phyloP scores from a whole-genome alignment of 1,284 basidiomycete species.

The Ustilago vetiveriae region DNA sequence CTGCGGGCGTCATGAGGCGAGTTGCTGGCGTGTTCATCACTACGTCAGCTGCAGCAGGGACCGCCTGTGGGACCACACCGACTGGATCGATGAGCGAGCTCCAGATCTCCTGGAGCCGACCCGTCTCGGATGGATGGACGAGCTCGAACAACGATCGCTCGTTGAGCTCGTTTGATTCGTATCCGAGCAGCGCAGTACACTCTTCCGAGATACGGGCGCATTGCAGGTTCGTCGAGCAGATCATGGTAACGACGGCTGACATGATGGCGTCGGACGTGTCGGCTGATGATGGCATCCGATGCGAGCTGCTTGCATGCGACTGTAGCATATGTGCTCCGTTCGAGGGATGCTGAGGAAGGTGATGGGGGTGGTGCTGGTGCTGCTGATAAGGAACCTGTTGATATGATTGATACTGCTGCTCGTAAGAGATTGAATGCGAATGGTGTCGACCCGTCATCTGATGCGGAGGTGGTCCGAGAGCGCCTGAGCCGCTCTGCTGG shows the following conservation, averaged over 20 bases:
- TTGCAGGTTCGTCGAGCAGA: slow-evolving; percentile 55
- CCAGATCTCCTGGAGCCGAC: slow-evolving; percentile 46
- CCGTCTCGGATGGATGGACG: slow-evolving; percentile 50
- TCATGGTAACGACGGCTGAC: slow-evolving; percentile 48
- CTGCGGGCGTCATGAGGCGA: slow-evolving; percentile 48
- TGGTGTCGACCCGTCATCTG: slow-evolving; percentile 14
- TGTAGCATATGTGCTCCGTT: no score
- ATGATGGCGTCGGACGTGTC: slow-evolving; percentile 14
- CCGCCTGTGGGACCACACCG: slow-evolving; percentile 40
- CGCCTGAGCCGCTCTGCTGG: slow-evolving; percentile 17
- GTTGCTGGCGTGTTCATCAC: slow-evolving; percentile 38
- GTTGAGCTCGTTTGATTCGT: slow-evolving; percentile 43
- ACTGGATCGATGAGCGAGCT: slow-evolving; percentile 48
- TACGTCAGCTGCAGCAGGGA: slow-evolving; percentile 39
- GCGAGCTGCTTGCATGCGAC: slow-evolving; percentile 9
- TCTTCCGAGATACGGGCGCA: slow-evolving; percentile 52
- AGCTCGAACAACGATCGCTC: slow-evolving; percentile 49
- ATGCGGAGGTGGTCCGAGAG: slow-evolving; percentile 5
- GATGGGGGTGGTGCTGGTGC: not conserved
- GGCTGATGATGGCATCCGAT: not conserved
- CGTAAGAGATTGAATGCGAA: slow-evolving; percentile 27
- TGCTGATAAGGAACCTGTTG: not conserved
- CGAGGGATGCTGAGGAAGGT: not conserved
- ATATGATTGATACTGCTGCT: slow-evolving; percentile 16
- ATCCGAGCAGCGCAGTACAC: slow-evolving; percentile 43